Percentiles rank a stretch among this genome's conserved stretches.
These are phyloP conservation scores for Bipolaris cookei DNA, from an alignment of 2,329 filamentous ascomycete species.

Conservation along the genomic window DNA sequence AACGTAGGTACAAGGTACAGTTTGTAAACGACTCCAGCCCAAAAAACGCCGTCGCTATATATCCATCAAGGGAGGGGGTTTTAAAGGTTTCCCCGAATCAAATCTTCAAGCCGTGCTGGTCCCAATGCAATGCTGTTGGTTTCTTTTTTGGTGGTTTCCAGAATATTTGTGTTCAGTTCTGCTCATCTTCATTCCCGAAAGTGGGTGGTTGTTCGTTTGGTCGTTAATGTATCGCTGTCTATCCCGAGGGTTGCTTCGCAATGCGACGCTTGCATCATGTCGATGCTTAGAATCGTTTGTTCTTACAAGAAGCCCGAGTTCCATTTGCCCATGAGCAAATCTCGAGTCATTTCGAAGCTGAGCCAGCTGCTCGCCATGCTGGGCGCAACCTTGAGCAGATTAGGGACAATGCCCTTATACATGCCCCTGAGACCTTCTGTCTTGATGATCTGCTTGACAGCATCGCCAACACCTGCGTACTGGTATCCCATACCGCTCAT, in stretches of 20 bases:
- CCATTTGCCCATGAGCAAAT: conserved; percentile 70
- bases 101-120: conserved; percentile 13
- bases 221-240: conserved; percentile 7
- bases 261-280: not conserved
- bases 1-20: not conserved
- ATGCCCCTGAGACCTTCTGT: conserved; percentile 85
- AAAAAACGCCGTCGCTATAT: conserved; percentile 23
- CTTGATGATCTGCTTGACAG: conserved; percentile 77
- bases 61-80: conserved; percentile 1
- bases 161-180: not conserved
- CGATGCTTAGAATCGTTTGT: not conserved
- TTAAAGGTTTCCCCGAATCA: conserved; percentile 1
- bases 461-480: conserved; percentile 86
- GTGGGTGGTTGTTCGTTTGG: not conserved
- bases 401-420: conserved; percentile 96
- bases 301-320: conserved; percentile 40
- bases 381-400: conserved; percentile 93
- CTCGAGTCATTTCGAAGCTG: conserved; percentile 91
- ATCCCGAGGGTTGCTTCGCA: conserved; percentile 11
- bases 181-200: not conserved
- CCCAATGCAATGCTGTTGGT: conserved; percentile 26
- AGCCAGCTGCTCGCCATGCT: conserved; percentile 99
- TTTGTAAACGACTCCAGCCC: conserved; percentile 6
- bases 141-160: conserved; percentile 9
- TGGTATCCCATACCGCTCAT: conserved; percentile 98